Evolutionary conservation across 2,329 filamentous ascomycete species (phyloP).

Genomic region (Venturia nashicola): DNA sequence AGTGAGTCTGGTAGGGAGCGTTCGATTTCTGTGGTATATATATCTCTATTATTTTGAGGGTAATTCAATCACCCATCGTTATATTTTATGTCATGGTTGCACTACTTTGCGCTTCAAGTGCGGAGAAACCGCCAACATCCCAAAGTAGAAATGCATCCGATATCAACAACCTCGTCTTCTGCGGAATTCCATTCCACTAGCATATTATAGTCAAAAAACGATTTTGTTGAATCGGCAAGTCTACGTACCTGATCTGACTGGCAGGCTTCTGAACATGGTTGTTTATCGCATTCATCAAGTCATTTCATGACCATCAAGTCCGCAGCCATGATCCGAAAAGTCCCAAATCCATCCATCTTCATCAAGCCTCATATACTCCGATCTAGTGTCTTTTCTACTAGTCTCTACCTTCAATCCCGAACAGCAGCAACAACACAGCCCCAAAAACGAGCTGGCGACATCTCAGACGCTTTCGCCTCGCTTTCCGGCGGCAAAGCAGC

Average conservation of each 20-base stretch:
- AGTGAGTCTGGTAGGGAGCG: no score
- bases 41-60: no score
- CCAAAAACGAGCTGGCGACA: slow-evolving; percentile 33
- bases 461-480: slow-evolving; percentile 38
- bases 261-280: neutral
- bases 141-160: neutral
- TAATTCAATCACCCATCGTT: no score
- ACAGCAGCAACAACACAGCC: slow-evolving; percentile 18
- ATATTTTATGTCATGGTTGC: no score
- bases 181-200: neutral
- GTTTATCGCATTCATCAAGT: neutral
- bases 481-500: slow-evolving; percentile 30
- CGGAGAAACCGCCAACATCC: no score
- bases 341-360: neutral
- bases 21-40: no score
- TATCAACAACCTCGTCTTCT: neutral
- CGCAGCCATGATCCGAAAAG: neutral
- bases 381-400: neutral
- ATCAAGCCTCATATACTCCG: neutral
- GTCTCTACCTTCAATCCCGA: slow-evolving; percentile 12
- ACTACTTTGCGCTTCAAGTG: neutral
- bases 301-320: neutral
- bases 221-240: no score
- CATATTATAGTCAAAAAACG: neutral
- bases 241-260: neutral